phyloP scores from a whole-genome alignment of 1,139 yeast species.

The Sugiyamaella novakii region DNA sequence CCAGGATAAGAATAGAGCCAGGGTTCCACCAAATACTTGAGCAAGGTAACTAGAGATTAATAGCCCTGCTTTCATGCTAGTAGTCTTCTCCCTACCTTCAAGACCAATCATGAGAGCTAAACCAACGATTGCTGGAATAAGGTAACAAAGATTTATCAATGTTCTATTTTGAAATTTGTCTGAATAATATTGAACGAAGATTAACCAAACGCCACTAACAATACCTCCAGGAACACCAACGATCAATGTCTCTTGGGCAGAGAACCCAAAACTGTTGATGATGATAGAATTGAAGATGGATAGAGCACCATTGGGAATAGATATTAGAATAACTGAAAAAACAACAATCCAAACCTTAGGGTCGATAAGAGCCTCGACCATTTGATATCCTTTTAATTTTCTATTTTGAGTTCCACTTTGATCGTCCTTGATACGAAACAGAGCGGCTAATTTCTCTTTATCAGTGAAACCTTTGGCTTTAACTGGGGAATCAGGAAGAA shows the following conservation, averaged over 20 bases:
- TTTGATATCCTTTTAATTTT: conserved; percentile 15
- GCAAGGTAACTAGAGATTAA: conserved; percentile 17
- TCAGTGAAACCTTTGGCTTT: conserved; percentile 13
- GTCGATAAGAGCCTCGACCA: conserved; percentile 15
- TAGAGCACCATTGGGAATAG: conserved; percentile 32
- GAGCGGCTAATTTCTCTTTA: conserved; percentile 12
- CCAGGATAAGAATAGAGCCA: conserved; percentile 20
- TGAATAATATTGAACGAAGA: conserved; percentile 17
- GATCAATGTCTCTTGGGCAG: conserved; percentile 19
- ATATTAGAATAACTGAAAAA: conserved; percentile 22
- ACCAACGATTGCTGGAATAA: conserved; percentile 11
- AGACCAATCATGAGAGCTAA: conserved; percentile 20
- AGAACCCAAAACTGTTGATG: conserved; percentile 23
- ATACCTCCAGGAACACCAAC: conserved; percentile 23
- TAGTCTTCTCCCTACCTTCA: conserved; percentile 18
- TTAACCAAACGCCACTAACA: conserved; percentile 19
- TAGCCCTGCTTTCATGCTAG: conserved; percentile 18
- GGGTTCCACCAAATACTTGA: conserved; percentile 9
- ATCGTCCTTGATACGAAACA: conserved; percentile 13
- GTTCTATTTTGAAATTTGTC: conserved; percentile 11
- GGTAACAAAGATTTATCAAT: conserved; percentile 9
- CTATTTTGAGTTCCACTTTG: conserved; percentile 17
- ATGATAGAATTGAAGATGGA: conserved; percentile 22
- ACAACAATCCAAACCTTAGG: conserved; percentile 44
- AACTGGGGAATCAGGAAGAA: conserved; percentile 14